Evolutionary conservation across 495 filamentous ascomycete species (phyloP), one percentile per base, ranked within the genome.

Genomic region (Aspergillus hancockii): DNA sequence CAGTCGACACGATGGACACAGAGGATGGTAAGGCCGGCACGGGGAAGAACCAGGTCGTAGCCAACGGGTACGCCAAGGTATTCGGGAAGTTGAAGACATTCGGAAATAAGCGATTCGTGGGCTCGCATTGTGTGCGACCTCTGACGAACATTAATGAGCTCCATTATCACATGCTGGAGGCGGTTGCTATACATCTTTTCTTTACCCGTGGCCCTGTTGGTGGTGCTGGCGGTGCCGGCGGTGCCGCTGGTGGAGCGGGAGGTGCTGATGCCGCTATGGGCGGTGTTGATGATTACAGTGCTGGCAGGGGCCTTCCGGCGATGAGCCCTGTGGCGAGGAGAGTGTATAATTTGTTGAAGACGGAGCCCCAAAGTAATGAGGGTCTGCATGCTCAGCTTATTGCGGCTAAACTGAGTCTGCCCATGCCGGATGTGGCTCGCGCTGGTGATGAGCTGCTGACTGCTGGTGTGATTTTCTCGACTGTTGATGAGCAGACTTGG

Each of bases 111-210:
- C 81, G 85, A 32, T 87, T 92, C 74, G 80, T 98, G 31, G 85
- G 81, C 55, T 88, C 90, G n/a, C 88, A 93, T 67, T 81, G 88
- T 63, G 87, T 98, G 50, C 84, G 90, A 40, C 85, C 88, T 7
- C 72, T 98, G 47, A 78, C 81, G 19, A 87, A 98, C 69, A 88
- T 89, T 75, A 97, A 97, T 76, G 95, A 98, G 79, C 76, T 98
- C 64, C 87, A 87, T 66, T 91, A 87, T 67, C 93, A 97, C 72
- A 66, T 97, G 52, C 83, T 98, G 8, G 93, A 98, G 71, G 90
- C 92, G 7, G 88, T 90, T 2, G 89, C 86, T 52, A 86, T 93
- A 43, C 94, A 98, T 73, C 73, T 98, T 41, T 88, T 89, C 75
- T 88, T 91, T 68, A 89, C 88, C n/a, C 80, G 85, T n/a, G 93